These are phyloP conservation scores for Pythium sukuiense DNA, from an alignment of 352 stramenopile species.

Conservation along the genomic window DNA sequence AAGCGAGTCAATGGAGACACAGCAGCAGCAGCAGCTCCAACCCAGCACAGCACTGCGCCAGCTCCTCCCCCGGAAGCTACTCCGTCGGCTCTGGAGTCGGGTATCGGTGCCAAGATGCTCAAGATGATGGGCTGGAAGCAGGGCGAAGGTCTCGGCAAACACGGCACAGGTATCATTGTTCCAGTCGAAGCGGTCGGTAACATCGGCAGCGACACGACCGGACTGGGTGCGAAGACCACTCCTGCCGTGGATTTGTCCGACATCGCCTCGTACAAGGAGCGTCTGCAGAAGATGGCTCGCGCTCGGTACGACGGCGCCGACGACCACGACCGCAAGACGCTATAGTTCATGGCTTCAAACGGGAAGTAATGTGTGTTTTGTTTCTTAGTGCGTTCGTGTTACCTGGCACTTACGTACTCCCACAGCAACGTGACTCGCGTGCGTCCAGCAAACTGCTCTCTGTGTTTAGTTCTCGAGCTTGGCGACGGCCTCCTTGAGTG, in stretches of 20 bases:
- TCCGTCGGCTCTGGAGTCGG: conserved; percentile 40
- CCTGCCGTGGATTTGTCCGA: conserved; percentile 47
- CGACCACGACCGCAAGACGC: conserved; percentile 10
- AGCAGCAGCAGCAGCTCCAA: background rate
- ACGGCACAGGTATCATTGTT: conserved; percentile 74
- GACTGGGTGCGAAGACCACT: conserved; percentile 45
- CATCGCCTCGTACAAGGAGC: conserved; percentile 59
- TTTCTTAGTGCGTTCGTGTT: background rate
- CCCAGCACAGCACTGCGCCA: background rate
- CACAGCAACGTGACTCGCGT: background rate
- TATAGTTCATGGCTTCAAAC: conserved; percentile 4
- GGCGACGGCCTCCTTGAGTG: conserved; percentile 69
- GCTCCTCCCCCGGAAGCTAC: conserved; percentile 15
- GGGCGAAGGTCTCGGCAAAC: conserved; percentile 77
- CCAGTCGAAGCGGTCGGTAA: conserved; percentile 51
- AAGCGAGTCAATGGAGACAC: conserved; percentile 9
- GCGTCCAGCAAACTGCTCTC: background rate
- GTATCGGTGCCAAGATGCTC: conserved; percentile 84
- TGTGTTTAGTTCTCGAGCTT: conserved; percentile 41
- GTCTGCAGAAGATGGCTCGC: conserved; percentile 55
- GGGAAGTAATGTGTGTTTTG: background rate
- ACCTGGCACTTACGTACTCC: background rate
- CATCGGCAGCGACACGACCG: conserved; percentile 44
- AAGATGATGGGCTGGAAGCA: conserved; percentile 90
- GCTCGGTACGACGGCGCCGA: conserved; percentile 54